A percentile compares a stretch with the other conserved stretches of the same genome.
Evolutionary conservation across 83 land plant species (phyloP).

Genomic region (Larix sibirica): DNA sequence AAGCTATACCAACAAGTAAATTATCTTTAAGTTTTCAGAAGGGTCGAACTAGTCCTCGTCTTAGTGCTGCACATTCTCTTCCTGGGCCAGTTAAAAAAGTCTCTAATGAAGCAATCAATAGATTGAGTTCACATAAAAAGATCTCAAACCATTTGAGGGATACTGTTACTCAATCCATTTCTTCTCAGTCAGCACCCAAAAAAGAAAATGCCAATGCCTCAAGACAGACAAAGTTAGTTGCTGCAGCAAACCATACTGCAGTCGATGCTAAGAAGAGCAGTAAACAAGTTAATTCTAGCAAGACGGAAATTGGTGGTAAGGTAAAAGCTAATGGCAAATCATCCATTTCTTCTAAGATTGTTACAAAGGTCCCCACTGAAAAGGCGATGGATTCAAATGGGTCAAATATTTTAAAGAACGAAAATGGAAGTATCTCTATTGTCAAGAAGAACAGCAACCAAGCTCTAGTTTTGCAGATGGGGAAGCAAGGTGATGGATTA

Average conservation of each 20-base stretch:
- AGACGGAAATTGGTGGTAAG: neutral
- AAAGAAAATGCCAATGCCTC: neutral
- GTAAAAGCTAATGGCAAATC: neutral
- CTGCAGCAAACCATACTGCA: neutral
- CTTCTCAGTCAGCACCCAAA: neutral
- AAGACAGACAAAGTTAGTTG: neutral
- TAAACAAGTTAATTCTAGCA: neutral
- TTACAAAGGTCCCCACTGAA: neutral
- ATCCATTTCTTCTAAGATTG: neutral
- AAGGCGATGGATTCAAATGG: slow-evolving; percentile 3
- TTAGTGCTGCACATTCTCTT: slow-evolving; percentile 9
- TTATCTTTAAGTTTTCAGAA: slow-evolving; percentile 10
- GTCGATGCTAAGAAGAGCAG: neutral
- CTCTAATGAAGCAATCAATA: slow-evolving; percentile 14
- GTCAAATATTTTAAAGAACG: neutral
- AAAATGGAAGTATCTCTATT: neutral
- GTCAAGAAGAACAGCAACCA: slow-evolving; percentile 2
- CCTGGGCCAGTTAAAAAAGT: slow-evolving; percentile 7
- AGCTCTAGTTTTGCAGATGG: neutral
- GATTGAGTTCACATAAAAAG: slow-evolving; percentile 12
- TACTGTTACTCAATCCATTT: neutral
- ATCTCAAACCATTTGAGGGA: too few relatives aligned
- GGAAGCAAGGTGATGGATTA: neutral
- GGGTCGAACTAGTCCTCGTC: neutral
- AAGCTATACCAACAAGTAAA: neutral